Evolutionary conservation across 306 rosid species (phyloP).

Genomic region (apple (Malus domestica)): ASM211411v1 NC_041795.1:31075501-31076000

Average conservation of each 20-base stretch:
- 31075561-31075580: conserved; percentile 76
- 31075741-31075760: conserved; percentile 37
- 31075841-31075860: conserved; percentile 47
- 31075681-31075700: conserved; percentile 28
- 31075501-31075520: background rate
- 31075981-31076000: background rate
- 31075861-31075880: conserved; percentile 61
- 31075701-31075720: conserved; percentile 31
- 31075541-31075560: conserved; percentile 76
- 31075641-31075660: conserved; percentile 44
- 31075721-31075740: conserved; percentile 26
- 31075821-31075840: conserved; percentile 41
- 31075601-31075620: conserved; percentile 77
- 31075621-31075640: conserved; percentile 85
- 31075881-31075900: conserved; percentile 54
- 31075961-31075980: background rate
- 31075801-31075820: conserved; percentile 44
- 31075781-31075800: conserved; percentile 36
- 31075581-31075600: conserved; percentile 84
- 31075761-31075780: conserved; percentile 34
- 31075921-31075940: conserved; percentile 9
- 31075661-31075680: conserved; percentile 25
- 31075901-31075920: conserved; percentile 8
- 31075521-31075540: background rate
- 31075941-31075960: background rate